These are phyloP conservation scores for Daldinia caldariorum DNA, from an alignment of 495 filamentous ascomycete genomes.

Conservation along the genomic window DNA sequence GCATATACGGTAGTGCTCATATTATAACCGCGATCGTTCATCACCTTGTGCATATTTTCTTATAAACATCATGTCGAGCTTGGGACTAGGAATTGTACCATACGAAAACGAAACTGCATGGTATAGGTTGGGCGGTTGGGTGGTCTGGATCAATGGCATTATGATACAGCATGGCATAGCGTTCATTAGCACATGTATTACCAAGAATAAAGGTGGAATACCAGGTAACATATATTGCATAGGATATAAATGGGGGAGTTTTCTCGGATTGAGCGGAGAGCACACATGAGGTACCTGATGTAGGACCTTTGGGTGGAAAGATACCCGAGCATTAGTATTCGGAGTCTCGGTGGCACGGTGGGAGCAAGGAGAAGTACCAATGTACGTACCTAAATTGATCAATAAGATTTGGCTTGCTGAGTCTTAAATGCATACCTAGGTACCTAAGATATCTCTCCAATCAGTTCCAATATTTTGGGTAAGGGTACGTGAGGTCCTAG, in stretches of 20 bases:
- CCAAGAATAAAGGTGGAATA: conserved; percentile 23
- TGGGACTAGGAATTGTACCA: background rate
- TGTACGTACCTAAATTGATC: conserved; percentile 4
- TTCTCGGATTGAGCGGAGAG: conserved; percentile 34
- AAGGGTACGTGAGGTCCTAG: background rate
- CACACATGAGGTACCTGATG: conserved; percentile 1
- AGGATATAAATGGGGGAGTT: conserved; percentile 32
- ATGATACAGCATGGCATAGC: background rate
- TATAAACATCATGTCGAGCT: conserved; percentile 20
- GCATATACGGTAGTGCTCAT: conserved; percentile 41
- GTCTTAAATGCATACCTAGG: too few species aligned
- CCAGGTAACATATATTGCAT: conserved; percentile 7
- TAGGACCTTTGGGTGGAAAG: conserved; percentile 20
- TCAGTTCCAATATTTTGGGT: background rate
- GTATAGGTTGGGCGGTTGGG: conserved; percentile 5
- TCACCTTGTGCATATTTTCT: conserved; percentile 44
- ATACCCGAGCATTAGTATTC: conserved; percentile 35
- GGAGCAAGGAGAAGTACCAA: conserved; percentile 1
- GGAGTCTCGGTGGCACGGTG: background rate
- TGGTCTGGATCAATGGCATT: conserved; percentile 9
- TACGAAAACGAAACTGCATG: conserved; percentile 1
- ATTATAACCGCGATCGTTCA: conserved; percentile 43
- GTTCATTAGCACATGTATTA: background rate
- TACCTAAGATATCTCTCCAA: background rate
- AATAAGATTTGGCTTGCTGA: conserved; percentile 4